Evolutionary conservation across 108 stramenopile genomes (phyloP), one percentile per base, ranked within the genome.

Genomic region (Seminavis robusta): DNA sequence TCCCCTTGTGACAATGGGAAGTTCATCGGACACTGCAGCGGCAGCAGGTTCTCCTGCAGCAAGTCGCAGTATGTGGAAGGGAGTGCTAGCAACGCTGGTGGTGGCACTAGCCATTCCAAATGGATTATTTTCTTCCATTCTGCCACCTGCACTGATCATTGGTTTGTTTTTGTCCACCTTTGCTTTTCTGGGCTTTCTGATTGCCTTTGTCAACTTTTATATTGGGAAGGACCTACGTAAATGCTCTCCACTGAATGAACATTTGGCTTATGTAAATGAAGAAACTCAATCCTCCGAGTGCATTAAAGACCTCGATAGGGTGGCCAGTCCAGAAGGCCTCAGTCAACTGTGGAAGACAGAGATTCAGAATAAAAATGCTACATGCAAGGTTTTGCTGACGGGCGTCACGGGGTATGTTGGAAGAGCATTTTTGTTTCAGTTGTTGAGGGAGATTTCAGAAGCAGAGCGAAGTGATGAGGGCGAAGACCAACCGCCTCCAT

Each of bases 361-460:
- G 21, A 42, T 42, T 42, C 41, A 42, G 21, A 21, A 21, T 21
- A 42, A 42, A 17, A 21, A 42, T 21, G 21, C 17, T 21, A 21
- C 21, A 17, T 42, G 17, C 41, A 42, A 42, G 41, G 21, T 42
- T 42, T 21, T 42, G 17, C 41, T 42, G 20, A 42, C 41, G 20
- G 41, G 41, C 17, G 41, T 42, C 41, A 42, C 41, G 4, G 41
- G 41, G 21, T 42, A 42, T 21, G 41, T 42, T 3, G 41, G 41
- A 9, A 42, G 21, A 9, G 41, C 41, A 4, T 42, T 42, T 42
- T 3, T 42, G 36, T 42, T 42, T 42, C 41, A 42, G 21, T 21
- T 42, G 4, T 42, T 42, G 41, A 17, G 41, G 21, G 41, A 42
- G 9, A 42, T 42, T 9, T 17, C 41, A 21, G 9, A 3, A 4